Conservation (phyloP, 768 basidiomycete species). For the Solioccasus polychromus region DNA sequence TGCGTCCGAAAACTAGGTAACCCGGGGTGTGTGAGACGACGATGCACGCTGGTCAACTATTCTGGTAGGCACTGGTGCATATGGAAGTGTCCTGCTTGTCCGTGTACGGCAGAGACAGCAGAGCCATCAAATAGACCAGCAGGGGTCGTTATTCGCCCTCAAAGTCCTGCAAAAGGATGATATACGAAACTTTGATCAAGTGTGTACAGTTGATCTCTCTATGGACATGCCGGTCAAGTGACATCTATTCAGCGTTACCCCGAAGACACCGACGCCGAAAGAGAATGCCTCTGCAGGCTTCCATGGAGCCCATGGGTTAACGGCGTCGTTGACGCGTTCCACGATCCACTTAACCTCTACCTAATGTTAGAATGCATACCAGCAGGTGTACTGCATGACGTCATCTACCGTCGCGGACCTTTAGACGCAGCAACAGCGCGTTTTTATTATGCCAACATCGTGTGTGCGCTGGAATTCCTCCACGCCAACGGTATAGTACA, state of each 20-base stretch:
- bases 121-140: constrained; percentile 31
- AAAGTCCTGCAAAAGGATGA: constrained; percentile 40
- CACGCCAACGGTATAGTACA: constrained; percentile 45
- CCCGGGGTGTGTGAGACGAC: neutral
- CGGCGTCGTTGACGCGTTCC: constrained; percentile 44
- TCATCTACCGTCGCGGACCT: constrained; percentile 33
- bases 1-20: constrained; percentile 41
- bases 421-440: constrained; percentile 32
- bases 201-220: constrained; percentile 11
- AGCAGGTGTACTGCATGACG: constrained; percentile 39
- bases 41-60: constrained; percentile 2
- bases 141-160: constrained; percentile 43
- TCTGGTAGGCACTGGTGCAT: constrained; percentile 38
- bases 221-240: neutral
- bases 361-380: constrained; percentile 50
- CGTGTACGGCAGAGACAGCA: constrained; percentile 29
- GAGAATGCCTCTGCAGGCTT: constrained; percentile 37
- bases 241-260: constrained; percentile 20
- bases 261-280: constrained; percentile 40
- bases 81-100: constrained; percentile 43
- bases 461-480: constrained; percentile 47
- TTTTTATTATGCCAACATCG: constrained; percentile 58
- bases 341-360: constrained; percentile 49
- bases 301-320: constrained; percentile 55
- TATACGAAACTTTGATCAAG: constrained; percentile 32